Base-by-base conservation (phyloP, 208 protist species). In the Acanthamoeba triangularis region DNA sequence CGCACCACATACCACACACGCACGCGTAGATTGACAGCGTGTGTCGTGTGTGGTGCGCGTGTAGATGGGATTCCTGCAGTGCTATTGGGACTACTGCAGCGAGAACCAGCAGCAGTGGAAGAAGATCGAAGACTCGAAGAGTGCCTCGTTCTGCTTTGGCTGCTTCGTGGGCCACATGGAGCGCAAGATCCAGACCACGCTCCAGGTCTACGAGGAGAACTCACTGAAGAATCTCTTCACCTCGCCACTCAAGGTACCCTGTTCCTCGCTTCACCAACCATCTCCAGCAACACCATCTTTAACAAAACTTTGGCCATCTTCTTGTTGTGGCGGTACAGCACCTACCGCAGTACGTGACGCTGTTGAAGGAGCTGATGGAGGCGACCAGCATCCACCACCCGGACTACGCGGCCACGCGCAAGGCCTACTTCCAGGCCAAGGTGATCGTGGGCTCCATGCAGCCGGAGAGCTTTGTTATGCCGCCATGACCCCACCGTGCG, bases 381-480 rank as follows among this genome's bases (percentile, higher is more conserved):
- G 74, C 30, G 20, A 82, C 74, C 37, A 82, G 74, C 74, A 82
- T 82, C 16, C 74, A 82, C 41, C 74, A 82, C 41, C 74, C 74
- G 6, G 74, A 82, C 74, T 82, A 82, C 74, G 74, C 74, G 6
- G 74, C 74, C n/a, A 82, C 74, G 41, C 74, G 74, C 37, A 82
- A 82, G 37, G 74, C 74, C 74, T 82, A 82, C 41, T 82, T 82
- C 74, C 74, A 82, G 30, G 74, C 74, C 74, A 82, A 82, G 41
- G 74, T 82, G 74, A 82, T 82, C 37, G 74, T 82, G 74, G 74
- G 74, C 37, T 54, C 37, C 74, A 82, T 82, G 74, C 74, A 82
- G 20, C 33, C 33, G 6, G 74, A 82, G 1, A 82, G 74, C 74
- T 52, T 82, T 8, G 20, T 52, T 8, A 0, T 52, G 0, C 37